phyloP scores from a whole-genome alignment of 106 monocot species.

The Agapanthus africanus region DNA sequence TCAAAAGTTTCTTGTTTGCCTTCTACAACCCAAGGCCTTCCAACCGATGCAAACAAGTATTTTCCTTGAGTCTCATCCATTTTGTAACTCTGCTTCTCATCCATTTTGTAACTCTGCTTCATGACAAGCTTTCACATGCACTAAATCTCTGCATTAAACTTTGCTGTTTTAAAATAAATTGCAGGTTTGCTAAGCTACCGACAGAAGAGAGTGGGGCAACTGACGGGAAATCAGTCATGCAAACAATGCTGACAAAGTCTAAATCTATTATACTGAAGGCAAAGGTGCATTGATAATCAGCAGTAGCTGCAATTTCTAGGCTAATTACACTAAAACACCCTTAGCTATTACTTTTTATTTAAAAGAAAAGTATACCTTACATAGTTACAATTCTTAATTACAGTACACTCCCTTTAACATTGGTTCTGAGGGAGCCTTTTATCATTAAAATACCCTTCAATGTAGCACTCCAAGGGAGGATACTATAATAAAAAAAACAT shows the following conservation, averaged over 20 bases:
- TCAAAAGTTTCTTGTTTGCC: slow-evolving; percentile 33
- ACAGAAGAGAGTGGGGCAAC: slow-evolving; percentile 39
- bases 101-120: background rate
- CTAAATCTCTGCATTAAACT: background rate
- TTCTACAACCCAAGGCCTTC: slow-evolving; percentile 27
- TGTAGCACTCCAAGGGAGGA: too few relatives aligned
- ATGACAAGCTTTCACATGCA: background rate
- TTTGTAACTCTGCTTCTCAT: too few relatives aligned
- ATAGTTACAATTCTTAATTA: too few relatives aligned
- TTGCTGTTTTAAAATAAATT: slow-evolving; percentile 1
- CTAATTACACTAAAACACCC: too few relatives aligned
- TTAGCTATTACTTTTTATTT: too few relatives aligned
- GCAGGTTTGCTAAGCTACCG: slow-evolving; percentile 38
- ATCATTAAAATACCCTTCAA: too few relatives aligned
- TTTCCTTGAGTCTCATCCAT: too few relatives aligned
- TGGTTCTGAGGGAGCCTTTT: too few relatives aligned
- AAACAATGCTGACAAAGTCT: slow-evolving; percentile 28
- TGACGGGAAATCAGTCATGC: slow-evolving; percentile 28
- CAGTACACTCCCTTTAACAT: too few relatives aligned
- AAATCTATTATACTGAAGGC: slow-evolving; percentile 42
- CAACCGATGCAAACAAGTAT: slow-evolving; percentile 3
- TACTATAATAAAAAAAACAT: too few relatives aligned
- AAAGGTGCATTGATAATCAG: slow-evolving; percentile 39
- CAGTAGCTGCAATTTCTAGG: too few relatives aligned
- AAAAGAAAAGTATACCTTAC: too few relatives aligned